A percentile compares a stretch with the other conserved stretches of the same genome.
These are phyloP conservation scores for Aspergillus sp. DNA, from an alignment of 2,329 filamentous ascomycete genomes.

Conservation along the genomic window DNA sequence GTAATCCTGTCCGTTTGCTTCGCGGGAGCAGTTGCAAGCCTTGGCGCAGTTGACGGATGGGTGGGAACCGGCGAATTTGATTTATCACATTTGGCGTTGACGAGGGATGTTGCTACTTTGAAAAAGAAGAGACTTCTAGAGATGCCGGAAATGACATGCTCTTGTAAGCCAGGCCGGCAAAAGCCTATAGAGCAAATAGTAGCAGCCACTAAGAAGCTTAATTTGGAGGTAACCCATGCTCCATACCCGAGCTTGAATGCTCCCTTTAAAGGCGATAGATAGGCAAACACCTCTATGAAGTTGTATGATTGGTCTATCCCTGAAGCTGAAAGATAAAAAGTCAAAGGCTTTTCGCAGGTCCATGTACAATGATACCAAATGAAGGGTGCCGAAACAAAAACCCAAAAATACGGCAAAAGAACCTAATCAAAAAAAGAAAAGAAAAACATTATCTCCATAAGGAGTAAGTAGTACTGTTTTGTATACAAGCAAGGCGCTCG, in stretches of 20 bases:
- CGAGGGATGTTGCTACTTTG: too few species aligned
- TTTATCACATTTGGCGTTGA: too few species aligned
- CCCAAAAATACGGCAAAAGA: neutral
- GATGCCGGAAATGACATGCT: too few species aligned
- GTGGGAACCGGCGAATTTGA: too few species aligned
- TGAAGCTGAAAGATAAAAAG: neutral
- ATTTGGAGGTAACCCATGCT: too few species aligned
- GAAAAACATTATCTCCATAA: conserved; percentile 2
- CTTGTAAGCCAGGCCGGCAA: too few species aligned
- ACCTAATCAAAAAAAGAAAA: neutral
- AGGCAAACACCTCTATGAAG: neutral
- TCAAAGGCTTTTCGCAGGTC: neutral
- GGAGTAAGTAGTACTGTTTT: neutral
- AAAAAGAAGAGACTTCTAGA: too few species aligned
- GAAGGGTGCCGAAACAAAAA: neutral
- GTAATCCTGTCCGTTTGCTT: neutral
- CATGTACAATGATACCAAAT: neutral
- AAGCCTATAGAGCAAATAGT: too few species aligned
- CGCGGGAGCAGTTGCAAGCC: too few species aligned
- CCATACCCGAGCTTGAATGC: too few species aligned
- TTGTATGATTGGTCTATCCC: neutral
- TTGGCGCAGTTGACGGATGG: too few species aligned
- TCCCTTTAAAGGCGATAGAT: neutral
- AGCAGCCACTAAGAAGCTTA: too few species aligned
- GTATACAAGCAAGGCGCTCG: conserved; percentile 7